Evolutionary conservation across 305 asterid genomes (phyloP).

Genomic region (Fraxinus ornus): DNA sequence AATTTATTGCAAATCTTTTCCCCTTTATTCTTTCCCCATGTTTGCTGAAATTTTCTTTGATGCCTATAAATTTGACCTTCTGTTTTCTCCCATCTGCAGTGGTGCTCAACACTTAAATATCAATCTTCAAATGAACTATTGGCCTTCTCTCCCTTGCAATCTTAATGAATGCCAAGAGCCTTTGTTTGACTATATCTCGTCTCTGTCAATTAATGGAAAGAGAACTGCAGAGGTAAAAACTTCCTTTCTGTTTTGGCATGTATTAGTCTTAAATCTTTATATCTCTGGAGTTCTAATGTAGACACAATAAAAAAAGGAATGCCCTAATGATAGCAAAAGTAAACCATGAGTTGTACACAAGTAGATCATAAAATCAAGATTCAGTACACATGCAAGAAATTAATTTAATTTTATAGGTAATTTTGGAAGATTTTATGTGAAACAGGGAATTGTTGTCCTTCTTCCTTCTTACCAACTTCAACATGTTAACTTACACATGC

Average conservation of each 20-base stretch:
- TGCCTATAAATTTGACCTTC: slow-evolving; percentile 8
- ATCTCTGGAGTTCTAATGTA: not conserved
- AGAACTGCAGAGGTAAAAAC: slow-evolving; percentile 63
- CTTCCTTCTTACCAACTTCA: not conserved
- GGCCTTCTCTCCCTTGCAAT: slow-evolving; percentile 78
- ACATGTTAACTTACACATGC: not conserved
- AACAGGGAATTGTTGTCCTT: not conserved
- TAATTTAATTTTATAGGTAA: not conserved
- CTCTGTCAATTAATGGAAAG: slow-evolving; percentile 62
- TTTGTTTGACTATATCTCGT: slow-evolving; percentile 57
- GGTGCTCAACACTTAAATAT: slow-evolving; percentile 81
- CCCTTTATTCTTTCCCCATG: not conserved
- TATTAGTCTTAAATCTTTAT: not conserved
- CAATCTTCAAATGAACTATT: slow-evolving; percentile 87
- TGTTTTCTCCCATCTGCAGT: slow-evolving; percentile 35
- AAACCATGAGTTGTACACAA: not conserved
- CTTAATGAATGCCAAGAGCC: slow-evolving; percentile 82
- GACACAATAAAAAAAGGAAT: not conserved
- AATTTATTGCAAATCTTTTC: not conserved
- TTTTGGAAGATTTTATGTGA: not conserved
- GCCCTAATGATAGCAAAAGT: not conserved
- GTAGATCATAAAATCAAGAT: not conserved
- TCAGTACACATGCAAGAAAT: not conserved
- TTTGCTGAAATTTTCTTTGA: not conserved
- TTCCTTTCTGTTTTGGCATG: slow-evolving; percentile 11